Percentiles rank a stretch among this genome's conserved stretches.
Conservation (phyloP, 1,284 basidiomycete species). For the Stereum hirsutum region DNA sequence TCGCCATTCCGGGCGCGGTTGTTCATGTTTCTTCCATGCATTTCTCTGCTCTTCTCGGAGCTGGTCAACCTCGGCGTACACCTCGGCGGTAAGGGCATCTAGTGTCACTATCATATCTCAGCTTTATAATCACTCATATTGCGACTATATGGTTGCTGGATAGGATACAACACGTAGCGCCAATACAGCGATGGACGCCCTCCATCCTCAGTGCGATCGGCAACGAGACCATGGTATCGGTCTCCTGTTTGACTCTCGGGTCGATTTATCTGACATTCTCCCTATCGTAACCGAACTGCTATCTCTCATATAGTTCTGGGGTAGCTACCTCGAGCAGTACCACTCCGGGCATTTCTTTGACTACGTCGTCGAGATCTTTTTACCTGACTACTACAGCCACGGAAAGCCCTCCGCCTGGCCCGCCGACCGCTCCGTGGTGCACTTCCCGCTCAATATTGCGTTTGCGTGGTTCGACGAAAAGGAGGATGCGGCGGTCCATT, state of each 20-base stretch:
- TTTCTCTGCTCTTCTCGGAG: neutral
- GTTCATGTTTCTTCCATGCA: slow-evolving; percentile 27
- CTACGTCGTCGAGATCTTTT: slow-evolving; percentile 10
- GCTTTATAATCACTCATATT: neutral
- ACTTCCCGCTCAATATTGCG: slow-evolving; percentile 3
- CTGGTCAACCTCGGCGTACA: neutral
- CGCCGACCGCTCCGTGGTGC: slow-evolving; percentile 4
- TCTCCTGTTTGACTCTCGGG: neutral
- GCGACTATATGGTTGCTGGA: neutral
- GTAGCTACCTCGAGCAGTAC: neutral
- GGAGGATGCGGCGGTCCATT: slow-evolving; percentile 1
- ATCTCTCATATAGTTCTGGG: slow-evolving; percentile 7
- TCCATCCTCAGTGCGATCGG: neutral
- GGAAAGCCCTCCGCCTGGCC: slow-evolving; percentile 9
- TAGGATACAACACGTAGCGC: neutral
- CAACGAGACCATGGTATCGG: neutral
- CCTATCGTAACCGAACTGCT: neutral
- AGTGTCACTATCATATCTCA: no score
- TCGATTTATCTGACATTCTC: no score
- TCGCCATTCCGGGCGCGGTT: slow-evolving; percentile 33
- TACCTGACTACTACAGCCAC: slow-evolving; percentile 4
- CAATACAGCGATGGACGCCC: neutral
- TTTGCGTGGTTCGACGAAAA: slow-evolving; percentile 2
- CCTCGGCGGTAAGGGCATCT: neutral
- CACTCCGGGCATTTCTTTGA: neutral